These are phyloP conservation scores for Eremochloa ophiuroides DNA, from an alignment of 176 grass and related monocot genomes.

Conservation along the genomic window DNA sequence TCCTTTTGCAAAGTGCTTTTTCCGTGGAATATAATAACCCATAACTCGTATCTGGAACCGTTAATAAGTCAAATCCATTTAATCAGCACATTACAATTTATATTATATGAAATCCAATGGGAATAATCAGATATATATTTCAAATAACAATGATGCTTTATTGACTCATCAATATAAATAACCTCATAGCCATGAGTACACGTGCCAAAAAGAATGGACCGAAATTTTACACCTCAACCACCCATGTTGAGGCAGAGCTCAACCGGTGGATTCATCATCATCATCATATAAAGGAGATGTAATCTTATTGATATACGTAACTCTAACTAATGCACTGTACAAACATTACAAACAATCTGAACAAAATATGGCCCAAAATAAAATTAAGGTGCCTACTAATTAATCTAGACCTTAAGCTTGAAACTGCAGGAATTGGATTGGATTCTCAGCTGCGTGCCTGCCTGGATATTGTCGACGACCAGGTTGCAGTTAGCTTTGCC, in stretches of 20 bases:
- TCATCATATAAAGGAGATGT: background rate
- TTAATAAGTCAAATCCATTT: background rate
- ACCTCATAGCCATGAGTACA: background rate
- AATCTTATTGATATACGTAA: background rate
- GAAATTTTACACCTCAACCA: background rate
- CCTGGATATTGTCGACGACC: slow-evolving; percentile 51
- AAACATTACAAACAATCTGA: background rate
- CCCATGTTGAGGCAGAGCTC: background rate
- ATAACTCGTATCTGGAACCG: background rate
- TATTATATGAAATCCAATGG: background rate
- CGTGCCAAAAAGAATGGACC: background rate
- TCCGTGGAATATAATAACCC: background rate
- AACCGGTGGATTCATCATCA: background rate
- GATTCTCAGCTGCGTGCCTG: slow-evolving; percentile 39
- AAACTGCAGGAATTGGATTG: slow-evolving; percentile 70
- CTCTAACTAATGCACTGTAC: background rate
- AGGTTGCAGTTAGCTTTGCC: slow-evolving; percentile 55
- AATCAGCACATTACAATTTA: background rate
- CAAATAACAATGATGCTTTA: background rate
- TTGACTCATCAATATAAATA: background rate
- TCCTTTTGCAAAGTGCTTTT: background rate
- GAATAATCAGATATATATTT: background rate
- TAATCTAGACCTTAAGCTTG: slow-evolving; percentile 66
- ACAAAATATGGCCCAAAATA: background rate
- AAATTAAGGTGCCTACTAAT: background rate